Conservation (phyloP, 2,329 filamentous ascomycete species). For the Lachnellula willkommii region DNA sequence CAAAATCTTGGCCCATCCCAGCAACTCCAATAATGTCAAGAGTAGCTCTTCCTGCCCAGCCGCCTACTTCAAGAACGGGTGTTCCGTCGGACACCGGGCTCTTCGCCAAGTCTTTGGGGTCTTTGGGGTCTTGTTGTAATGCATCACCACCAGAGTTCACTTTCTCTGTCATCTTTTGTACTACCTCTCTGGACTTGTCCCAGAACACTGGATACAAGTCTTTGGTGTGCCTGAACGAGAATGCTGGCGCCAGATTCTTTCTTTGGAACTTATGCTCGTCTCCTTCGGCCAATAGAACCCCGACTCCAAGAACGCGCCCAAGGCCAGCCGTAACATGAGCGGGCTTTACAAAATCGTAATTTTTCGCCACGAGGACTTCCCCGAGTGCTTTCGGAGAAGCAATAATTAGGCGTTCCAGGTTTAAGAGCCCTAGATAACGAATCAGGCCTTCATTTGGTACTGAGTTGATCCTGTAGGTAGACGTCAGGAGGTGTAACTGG, state of each 20-base stretch:
- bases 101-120: constrained; percentile 27
- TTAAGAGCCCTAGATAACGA: constrained; percentile 58
- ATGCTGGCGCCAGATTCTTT: constrained; percentile 74
- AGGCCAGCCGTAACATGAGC: constrained; percentile 48
- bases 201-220: constrained; percentile 81
- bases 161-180: constrained; percentile 52
- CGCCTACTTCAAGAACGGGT: constrained; percentile 48
- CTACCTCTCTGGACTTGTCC: constrained; percentile 66
- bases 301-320: constrained; percentile 61
- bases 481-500: neutral
- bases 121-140: constrained; percentile 31
- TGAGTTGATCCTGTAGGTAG: constrained; percentile 43
- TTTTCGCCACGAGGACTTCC: constrained; percentile 63
- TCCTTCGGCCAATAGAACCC: constrained; percentile 78
- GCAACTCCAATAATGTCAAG: constrained; percentile 34
- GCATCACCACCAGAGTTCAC: constrained; percentile 35
- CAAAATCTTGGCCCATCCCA: constrained; percentile 67
- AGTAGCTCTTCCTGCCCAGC: constrained; percentile 6
- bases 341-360: constrained; percentile 67
- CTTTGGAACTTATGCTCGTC: constrained; percentile 81
- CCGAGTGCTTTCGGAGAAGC: constrained; percentile 60
- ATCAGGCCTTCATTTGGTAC: constrained; percentile 66
- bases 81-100: constrained; percentile 18
- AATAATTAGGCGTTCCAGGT: constrained; percentile 57
- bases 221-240: constrained; percentile 81